phyloP scores from a whole-genome alignment of 2,329 filamentous ascomycete genomes.

The Aspergillus quadrilineatus region DNA sequence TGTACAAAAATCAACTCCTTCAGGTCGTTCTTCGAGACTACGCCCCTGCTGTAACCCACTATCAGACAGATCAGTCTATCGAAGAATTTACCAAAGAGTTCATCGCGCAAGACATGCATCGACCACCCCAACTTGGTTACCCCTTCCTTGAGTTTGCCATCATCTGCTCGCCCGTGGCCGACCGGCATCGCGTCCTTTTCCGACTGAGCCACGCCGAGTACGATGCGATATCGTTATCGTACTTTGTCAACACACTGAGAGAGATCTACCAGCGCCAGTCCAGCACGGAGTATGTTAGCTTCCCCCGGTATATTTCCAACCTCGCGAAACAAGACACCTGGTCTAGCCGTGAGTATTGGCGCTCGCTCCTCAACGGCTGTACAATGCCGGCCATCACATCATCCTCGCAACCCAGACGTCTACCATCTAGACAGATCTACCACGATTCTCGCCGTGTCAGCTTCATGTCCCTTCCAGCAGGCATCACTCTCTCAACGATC shows the following conservation, averaged over 20 bases:
- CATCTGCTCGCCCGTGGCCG: not conserved
- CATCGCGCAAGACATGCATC: slow-evolving; percentile 3
- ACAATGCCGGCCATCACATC: slow-evolving; percentile 1
- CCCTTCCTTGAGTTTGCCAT: slow-evolving; percentile 9
- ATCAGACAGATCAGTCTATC: slow-evolving; percentile 1
- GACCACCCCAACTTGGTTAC: not conserved
- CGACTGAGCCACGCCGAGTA: slow-evolving; percentile 10
- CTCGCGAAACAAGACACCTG: not conserved
- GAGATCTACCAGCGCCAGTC: not conserved
- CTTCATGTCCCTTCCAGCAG: not conserved
- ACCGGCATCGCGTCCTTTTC: slow-evolving; percentile 1
- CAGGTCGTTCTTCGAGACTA: slow-evolving; percentile 3
- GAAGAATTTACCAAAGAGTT: slow-evolving; percentile 2
- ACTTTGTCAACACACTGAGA: slow-evolving; percentile 6
- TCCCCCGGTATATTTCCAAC: not conserved
- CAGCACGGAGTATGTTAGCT: not conserved
- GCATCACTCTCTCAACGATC: slow-evolving; percentile 8
- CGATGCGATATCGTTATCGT: slow-evolving; percentile 3
- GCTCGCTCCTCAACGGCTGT: not conserved
- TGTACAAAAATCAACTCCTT: not conserved
- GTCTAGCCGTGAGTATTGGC: slow-evolving; percentile 3
- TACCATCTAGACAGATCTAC: slow-evolving; percentile 2
- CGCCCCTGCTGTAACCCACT: not conserved
- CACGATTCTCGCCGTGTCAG: not conserved
- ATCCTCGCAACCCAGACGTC: not conserved